phyloP scores from a whole-genome alignment of 1,139 yeast species.

The Candida tetrigidarum region DNA sequence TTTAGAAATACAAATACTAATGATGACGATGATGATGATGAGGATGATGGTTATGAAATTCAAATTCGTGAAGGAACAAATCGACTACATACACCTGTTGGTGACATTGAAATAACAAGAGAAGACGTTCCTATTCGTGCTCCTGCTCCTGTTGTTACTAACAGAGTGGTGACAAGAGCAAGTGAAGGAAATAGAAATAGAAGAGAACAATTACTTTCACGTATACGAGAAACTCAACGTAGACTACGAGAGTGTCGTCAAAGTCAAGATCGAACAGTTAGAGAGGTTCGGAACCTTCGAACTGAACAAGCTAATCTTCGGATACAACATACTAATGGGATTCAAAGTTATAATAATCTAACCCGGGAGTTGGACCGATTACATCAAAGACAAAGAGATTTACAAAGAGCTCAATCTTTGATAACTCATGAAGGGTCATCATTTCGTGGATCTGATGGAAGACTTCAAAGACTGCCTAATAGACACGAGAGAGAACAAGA shows the following conservation, averaged over 20 bases:
- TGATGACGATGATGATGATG: background rate
- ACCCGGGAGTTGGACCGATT: no score
- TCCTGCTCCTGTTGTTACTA: no score
- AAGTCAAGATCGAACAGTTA: no score
- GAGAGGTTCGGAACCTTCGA: no score
- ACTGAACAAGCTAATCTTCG: no score
- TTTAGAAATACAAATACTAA: no score
- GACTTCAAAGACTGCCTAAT: background rate
- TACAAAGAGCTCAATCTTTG: no score
- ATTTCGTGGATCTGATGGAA: background rate
- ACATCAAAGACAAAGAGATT: no score
- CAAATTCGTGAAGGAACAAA: no score
- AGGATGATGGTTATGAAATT: no score
- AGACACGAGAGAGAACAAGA: background rate
- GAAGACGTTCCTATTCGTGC: background rate
- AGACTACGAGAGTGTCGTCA: background rate
- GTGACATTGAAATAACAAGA: slow-evolving; percentile 6
- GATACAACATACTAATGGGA: no score
- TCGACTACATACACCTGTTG: slow-evolving; percentile 13
- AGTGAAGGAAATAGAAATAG: background rate
- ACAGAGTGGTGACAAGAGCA: background rate
- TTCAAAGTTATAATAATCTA: no score
- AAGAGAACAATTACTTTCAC: background rate
- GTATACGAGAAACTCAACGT: background rate
- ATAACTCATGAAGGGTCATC: background rate